A percentile compares a stretch with the other conserved stretches of the same genome.
phyloP scores from a whole-genome alignment of 192 early-diverging fungal species.

The Coemansia sp. region DNA sequence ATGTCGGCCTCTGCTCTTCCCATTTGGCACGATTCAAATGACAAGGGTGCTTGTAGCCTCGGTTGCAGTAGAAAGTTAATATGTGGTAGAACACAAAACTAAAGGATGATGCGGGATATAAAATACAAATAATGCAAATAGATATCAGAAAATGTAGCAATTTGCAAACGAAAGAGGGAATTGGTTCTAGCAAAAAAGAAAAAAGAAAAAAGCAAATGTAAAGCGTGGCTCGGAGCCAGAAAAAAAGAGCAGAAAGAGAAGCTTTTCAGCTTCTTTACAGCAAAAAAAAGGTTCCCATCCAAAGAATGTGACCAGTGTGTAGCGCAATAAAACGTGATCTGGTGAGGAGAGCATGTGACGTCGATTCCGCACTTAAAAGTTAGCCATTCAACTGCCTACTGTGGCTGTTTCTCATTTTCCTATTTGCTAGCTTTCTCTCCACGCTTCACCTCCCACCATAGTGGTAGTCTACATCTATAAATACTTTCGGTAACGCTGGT shows the following conservation, averaged over 20 bases:
- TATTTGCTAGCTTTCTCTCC: background rate
- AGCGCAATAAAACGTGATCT: background rate
- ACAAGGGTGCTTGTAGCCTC: background rate
- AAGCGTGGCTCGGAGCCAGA: no score
- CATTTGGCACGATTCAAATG: background rate
- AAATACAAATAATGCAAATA: background rate
- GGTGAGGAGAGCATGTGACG: constrained; percentile 6
- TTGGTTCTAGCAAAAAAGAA: background rate
- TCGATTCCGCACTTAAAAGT: background rate
- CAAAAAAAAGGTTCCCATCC: background rate
- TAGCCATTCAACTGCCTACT: background rate
- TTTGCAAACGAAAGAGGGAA: background rate
- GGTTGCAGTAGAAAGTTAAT: background rate
- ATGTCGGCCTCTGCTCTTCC: constrained; percentile 1
- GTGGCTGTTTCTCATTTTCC: background rate
- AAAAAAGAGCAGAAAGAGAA: background rate
- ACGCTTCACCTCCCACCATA: background rate
- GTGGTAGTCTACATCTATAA: no score
- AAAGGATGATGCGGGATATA: background rate
- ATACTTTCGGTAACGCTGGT: no score
- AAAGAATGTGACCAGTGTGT: background rate
- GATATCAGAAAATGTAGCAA: background rate
- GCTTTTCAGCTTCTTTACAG: background rate
- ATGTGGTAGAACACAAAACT: background rate
- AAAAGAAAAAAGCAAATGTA: background rate